phyloP scores from a whole-genome alignment of 495 filamentous ascomycete genomes.

The Haplographium delicatum region DNA sequence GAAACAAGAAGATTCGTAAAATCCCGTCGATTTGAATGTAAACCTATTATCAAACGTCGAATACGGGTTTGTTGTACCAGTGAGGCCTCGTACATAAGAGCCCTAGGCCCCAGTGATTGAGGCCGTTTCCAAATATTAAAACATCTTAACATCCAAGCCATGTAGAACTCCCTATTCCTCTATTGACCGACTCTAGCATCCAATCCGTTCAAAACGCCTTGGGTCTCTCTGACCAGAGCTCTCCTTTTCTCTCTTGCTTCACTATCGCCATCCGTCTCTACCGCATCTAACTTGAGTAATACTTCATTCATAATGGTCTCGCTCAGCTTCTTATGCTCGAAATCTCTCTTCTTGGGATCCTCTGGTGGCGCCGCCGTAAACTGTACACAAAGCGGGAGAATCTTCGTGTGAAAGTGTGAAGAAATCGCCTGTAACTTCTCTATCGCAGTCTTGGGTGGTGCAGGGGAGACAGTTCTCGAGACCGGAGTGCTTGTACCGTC shows the following conservation, averaged over 20 bases:
- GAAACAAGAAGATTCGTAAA: conserved; percentile 16
- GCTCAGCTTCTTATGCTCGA: conserved; percentile 72
- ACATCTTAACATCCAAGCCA: too few relatives aligned
- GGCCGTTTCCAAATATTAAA: too few relatives aligned
- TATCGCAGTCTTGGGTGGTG: conserved; percentile 42
- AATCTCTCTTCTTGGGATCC: conserved; percentile 64
- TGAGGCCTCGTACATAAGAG: too few relatives aligned
- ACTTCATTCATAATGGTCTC: conserved; percentile 83
- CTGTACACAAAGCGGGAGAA: conserved; percentile 60
- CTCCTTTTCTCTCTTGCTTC: conserved; percentile 61
- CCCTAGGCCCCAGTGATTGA: too few relatives aligned
- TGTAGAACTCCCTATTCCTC: too few relatives aligned
- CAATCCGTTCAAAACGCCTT: conserved; percentile 56
- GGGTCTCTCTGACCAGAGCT: conserved; percentile 70
- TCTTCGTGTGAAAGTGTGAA: conserved; percentile 56
- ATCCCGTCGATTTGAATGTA: neutral
- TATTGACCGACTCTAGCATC: conserved; percentile 37
- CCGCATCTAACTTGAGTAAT: conserved; percentile 77
- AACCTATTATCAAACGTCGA: too few relatives aligned
- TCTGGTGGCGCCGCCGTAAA: conserved; percentile 62
- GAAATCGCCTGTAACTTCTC: conserved; percentile 70
- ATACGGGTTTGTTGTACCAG: too few relatives aligned
- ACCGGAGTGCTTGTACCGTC: conserved; percentile 11
- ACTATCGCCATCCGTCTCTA: conserved; percentile 66
- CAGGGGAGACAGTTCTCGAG: conserved; percentile 28